Evolutionary conservation across 176 grass and related monocot species (phyloP), one percentile per base, ranked within the genome.

Genomic region (Echinochloa phyllopogon): DNA sequence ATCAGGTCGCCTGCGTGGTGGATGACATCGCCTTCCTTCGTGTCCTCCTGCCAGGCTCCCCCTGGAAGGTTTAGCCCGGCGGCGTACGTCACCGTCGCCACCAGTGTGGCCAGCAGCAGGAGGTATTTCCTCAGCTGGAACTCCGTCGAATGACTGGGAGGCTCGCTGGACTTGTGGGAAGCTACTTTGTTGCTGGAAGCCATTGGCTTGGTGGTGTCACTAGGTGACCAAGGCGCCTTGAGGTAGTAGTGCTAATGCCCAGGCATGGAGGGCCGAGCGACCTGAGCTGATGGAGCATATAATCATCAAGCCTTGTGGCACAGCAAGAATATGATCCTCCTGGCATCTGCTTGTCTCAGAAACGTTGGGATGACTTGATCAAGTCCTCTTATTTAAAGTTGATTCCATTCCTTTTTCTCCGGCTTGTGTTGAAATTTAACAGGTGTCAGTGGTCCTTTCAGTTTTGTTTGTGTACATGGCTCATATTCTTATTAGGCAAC

Each of bases 51-150:
- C 86, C 89, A 91, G 44, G 78, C 16, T 4, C 86, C 90, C 0
- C 90, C 86, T 0, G 90, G 90, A 15, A 62, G 77, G 78, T 86
- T 86, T 10, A 87, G 72, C 24, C 90, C 86, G 6, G 25, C 43
- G 10, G 4, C 76, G 64, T 92, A 92, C 23, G 90, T 88, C 58
- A 63, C 81, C 9, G 87, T 79, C 1, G 87, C 81, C 0, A 83
- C 79, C 52, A 83, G 52, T 2, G 64, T 77, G 9, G 64, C 62
- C 52, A 88, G 79, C 29, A 88, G 86, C 41, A 88, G 79, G 0
- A 87, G 72, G 41, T 69, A 67, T 33, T 82, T 60, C 68, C 69
- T 43, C 61, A 87, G 63, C 79, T 77, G 40, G 41, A n/a, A 82
- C 41, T 83, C 86, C 47, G 72, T 81, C 5, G 77, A 79, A 6